These are phyloP conservation scores for Pilatotrama ljubarskyi DNA, from an alignment of 768 basidiomycete genomes.

Conservation along the genomic window DNA sequence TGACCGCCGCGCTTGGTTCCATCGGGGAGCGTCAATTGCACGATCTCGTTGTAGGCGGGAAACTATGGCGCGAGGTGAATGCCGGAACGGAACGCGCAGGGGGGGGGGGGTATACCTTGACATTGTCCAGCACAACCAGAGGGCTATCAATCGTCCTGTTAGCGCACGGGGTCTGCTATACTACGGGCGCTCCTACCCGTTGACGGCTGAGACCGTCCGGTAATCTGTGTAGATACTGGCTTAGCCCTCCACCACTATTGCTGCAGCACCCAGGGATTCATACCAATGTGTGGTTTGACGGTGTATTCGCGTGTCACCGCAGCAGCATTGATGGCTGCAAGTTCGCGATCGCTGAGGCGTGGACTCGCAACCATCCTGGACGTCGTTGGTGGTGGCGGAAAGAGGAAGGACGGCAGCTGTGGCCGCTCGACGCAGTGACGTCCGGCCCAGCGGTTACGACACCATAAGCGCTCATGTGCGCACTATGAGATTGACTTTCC, in stretches of 20 bases:
- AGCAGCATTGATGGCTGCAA: slow-evolving; percentile 82
- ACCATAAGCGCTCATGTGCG: slow-evolving; percentile 6
- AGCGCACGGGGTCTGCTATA: background rate
- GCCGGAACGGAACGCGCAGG: background rate
- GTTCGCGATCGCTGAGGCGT: slow-evolving; percentile 68
- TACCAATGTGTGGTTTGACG: slow-evolving; percentile 88
- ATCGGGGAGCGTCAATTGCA: slow-evolving; percentile 91
- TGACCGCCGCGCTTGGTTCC: slow-evolving; percentile 95
- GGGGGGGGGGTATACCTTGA: slow-evolving; percentile 67
- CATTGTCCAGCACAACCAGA: slow-evolving; percentile 95
- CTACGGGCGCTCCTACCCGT: slow-evolving; percentile 59
- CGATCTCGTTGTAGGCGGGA: slow-evolving; percentile 98
- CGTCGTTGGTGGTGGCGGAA: slow-evolving; percentile 14
- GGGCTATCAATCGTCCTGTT: slow-evolving; percentile 53
- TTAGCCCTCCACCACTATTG: slow-evolving; percentile 1
- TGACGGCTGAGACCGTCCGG: slow-evolving; percentile 97
- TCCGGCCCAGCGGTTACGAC: slow-evolving; percentile 17
- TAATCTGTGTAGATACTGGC: slow-evolving; percentile 60
- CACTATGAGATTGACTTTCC: slow-evolving; percentile 18
- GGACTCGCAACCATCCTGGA: slow-evolving; percentile 46
- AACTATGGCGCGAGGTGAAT: slow-evolving; percentile 53
- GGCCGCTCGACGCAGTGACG: slow-evolving; percentile 13
- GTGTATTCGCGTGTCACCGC: slow-evolving; percentile 88
- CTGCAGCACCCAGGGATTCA: slow-evolving; percentile 3
- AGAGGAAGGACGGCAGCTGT: background rate